Percentiles rank a stretch among this genome's conserved stretches.
These are phyloP conservation scores for Phytophthora citrophthora DNA, from an alignment of 352 stramenopile species.

Conservation along the genomic window DNA sequence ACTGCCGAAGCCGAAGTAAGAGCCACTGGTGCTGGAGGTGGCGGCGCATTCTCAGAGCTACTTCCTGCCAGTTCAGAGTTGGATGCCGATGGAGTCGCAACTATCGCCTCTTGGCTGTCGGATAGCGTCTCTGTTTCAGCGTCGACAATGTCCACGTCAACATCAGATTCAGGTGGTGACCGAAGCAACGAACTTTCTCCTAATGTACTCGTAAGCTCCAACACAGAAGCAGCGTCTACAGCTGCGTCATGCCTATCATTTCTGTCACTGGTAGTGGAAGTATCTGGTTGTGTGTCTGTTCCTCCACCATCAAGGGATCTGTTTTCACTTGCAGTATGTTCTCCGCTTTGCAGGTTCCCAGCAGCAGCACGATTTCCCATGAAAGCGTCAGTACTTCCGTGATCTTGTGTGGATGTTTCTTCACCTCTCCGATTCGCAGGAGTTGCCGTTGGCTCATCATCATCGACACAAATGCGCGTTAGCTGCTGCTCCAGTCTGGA, in stretches of 20 bases:
- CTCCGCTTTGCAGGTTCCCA: constrained; percentile 37
- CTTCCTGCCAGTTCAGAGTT: constrained; percentile 12
- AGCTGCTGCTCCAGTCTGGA: constrained; percentile 81
- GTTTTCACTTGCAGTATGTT: constrained; percentile 44
- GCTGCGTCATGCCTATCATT: constrained; percentile 20
- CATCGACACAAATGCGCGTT: constrained; percentile 48
- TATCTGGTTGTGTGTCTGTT: constrained; percentile 2
- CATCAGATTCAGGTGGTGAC: constrained; percentile 67
- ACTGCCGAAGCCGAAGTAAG: constrained; percentile 13
- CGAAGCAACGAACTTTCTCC: constrained; percentile 82
- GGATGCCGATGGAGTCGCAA: constrained; percentile 1
- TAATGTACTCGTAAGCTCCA: constrained; percentile 84
- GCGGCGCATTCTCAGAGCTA: constrained; percentile 10
- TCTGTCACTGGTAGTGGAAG: constrained; percentile 13
- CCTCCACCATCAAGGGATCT: constrained; percentile 15
- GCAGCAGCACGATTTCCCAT: constrained; percentile 27
- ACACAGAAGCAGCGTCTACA: constrained; percentile 77
- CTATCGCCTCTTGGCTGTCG: constrained; percentile 17
- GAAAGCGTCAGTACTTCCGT: constrained; percentile 25
- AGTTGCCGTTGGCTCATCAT: constrained; percentile 30
- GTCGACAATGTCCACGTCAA: constrained; percentile 57
- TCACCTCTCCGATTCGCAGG: constrained; percentile 10
- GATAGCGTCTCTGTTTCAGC: constrained; percentile 41
- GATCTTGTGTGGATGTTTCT: constrained; percentile 12
- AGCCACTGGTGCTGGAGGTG: constrained; percentile 45